Base-by-base conservation (phyloP, 2,329 filamentous ascomycete species). In the Fusarium concolor region DNA sequence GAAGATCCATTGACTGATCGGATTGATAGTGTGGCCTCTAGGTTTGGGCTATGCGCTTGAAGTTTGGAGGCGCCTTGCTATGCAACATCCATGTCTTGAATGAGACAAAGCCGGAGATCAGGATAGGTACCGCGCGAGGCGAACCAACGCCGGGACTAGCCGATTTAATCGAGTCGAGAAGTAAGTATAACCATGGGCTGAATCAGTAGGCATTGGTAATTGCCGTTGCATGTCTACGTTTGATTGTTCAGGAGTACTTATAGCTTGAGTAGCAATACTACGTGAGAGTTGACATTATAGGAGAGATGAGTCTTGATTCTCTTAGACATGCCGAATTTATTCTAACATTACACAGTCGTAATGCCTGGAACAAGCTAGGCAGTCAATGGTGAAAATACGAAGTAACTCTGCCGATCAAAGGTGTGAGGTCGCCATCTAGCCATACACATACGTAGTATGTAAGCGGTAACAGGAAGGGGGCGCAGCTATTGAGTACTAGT, bases 1-100 rank as follows among this genome's bases (percentile, higher is more conserved):
- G n/a, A 20, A 58, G 37, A 46, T 38, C 18, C 29, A 65, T 64
- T 64, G 61, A 59, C 28, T 46, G 43, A 64, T 47, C 18, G 22
- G 26, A n/a, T 26, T 33, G 20, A 38, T 41, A 37, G 59, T 39
- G 53, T 52, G 61, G 45, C 44, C 52, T 50, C 41, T 64, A 59
- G 53, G 61, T 59, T 65, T 33, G 29, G 41, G 18, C 60, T 46
- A 43, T 43, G 39, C 43, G n/a, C 37, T 49, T 39, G 35, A 38
- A 43, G 20, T n/a, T 47, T 55, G 37, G 49, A 18, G 29, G 37
- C 49, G 35, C 35, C 18, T 43, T 20, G 47, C 26, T 43, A 52
- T 52, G 37, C 18, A 52, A 8, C 20, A 52, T 44, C 49, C 37
- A 31, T 52, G 49, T 44, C 49, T 20, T 9, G 42, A n/a, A n/a